These are phyloP conservation scores for Mortierella hygrophila DNA, from an alignment of 192 early-diverging fungal species.

Conservation along the genomic window DNA sequence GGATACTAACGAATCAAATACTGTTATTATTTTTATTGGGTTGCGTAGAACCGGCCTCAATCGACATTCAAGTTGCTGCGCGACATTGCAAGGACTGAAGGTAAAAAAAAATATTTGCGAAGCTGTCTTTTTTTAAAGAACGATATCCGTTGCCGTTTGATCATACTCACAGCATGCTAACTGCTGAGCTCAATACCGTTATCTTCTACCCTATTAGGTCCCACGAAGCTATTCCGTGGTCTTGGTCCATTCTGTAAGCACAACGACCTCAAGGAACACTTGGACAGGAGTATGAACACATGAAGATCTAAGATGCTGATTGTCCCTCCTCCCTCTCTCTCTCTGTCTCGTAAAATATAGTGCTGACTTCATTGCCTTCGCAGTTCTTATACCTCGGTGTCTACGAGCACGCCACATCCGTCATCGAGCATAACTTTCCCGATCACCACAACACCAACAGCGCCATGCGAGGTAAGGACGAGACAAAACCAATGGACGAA, in stretches of 20 bases:
- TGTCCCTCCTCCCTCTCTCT: not conserved
- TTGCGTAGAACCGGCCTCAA: constrained; percentile 39
- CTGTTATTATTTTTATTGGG: not conserved
- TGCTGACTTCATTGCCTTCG: constrained; percentile 48
- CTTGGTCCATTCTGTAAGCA: constrained; percentile 50
- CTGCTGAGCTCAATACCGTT: too few species aligned
- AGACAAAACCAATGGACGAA: too few species aligned
- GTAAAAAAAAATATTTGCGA: not conserved
- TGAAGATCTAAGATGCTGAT: not conserved
- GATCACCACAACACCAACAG: constrained; percentile 48
- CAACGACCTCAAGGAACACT: not conserved
- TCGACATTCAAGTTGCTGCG: constrained; percentile 50
- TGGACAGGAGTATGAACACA: too few species aligned
- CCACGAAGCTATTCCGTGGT: constrained; percentile 50
- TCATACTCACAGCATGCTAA: not conserved
- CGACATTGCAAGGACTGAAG: constrained; percentile 53
- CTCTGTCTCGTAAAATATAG: not conserved
- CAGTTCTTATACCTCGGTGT: constrained; percentile 54
- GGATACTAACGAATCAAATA: not conserved
- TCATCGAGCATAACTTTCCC: constrained; percentile 46
- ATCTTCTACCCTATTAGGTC: constrained; percentile 5
- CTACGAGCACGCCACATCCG: constrained; percentile 47
- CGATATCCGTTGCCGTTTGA: not conserved
- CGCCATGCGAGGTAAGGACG: constrained; percentile 34
- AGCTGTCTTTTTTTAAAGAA: not conserved